Base-by-base conservation (phyloP, 495 filamentous ascomycete species). In the Penicillium antarcticum region DNA sequence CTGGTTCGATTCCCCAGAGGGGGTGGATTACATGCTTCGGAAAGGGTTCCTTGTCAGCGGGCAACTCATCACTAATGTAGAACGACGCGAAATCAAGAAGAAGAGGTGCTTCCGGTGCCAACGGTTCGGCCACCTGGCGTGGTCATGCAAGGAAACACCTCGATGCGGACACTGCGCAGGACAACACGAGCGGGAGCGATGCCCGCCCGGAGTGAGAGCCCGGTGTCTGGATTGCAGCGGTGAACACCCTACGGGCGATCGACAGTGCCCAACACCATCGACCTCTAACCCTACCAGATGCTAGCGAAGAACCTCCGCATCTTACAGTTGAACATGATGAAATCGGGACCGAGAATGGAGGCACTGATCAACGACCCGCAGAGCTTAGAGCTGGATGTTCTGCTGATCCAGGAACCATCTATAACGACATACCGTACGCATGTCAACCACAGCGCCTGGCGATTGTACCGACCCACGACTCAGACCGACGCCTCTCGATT, bases 281-380 rank as follows among this genome's bases (percentile, higher is more conserved):
- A 52, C 44, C 16, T 42, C 49, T 3, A 47, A 38, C 32, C 17
- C 21, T 5, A 2, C 18, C 9, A 29, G 54, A 62, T 68, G 45
- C 51, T 58, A 51, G 47, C 50, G 38, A 43, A 12, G 35, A 66
- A 56, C 46, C 55, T 66, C 13, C 37, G 48, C 3, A 19, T 69
- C 26, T 53, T 69, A 56, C 55, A 68, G 38, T 50, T 66, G 38
- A 68, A 68, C 43, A 66, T 57, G 2, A 54, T 51, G 55, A 67
- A 66, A 55, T 64, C 60, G 0, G 42, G 56, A 14, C 17, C 57
- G 35, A 39, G 61, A 4, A 69, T 66, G 45, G 53, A 69, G 36
- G 63, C 58, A 10, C 56, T 69, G 1, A 66, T 69, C 39, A 65
- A 69, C 17, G 51, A 69, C 31, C 51, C 37, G 10, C 44, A 58